Base-by-base conservation (phyloP, 176 grass and related monocot genomes). In the Oryza meridionalis region DNA sequence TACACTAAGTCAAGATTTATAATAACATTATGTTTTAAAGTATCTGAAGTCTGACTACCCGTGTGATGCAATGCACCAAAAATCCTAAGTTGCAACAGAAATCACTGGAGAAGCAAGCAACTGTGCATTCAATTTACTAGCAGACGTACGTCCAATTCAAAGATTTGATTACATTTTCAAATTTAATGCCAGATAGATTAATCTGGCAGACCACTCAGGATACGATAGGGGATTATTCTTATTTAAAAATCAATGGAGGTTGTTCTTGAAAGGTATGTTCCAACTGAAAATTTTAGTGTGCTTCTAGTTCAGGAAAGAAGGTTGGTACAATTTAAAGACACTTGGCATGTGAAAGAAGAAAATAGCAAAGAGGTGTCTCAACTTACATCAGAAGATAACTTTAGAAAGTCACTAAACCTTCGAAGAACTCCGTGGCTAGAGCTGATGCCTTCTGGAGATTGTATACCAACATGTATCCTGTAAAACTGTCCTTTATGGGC, bases 401-500 rank as follows among this genome's bases (percentile, higher is more conserved):
- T 96, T 68, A 96, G 77, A 72, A 99, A 96, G 78, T 99, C 93
- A 82, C 93, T 99, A 81, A 99, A 99, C 86, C 97, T 92, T 85
- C 88, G 70, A 80, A 94, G 89, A 72, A 96, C 77, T 75, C 89
- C 91, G 82, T 99, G 93, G 82, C 90, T 96, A 67, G 93, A 92
- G 78, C 91, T 96, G 75, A 89, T 47, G 5, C 97, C 97, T 91
- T 99, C 93, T 66, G 97, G 90, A 79, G 97, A 99, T 88, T 99
- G 97, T 92, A 99, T 73, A 73, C 97, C 97, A 55, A 96, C 78
- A 91, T 99, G 91, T 87, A 99, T 89, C 90, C 97, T 99, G 88
- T 96, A 99, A 99, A 96, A 96, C 97, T 99, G 97, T 92, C 84
- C 84, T 95, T 94, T 92, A 94, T 89, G 78, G 80, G 72, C 87